Evolutionary conservation across 352 stramenopile species (phyloP).

Genomic region (Globisporangium recalcitrans): DNA sequence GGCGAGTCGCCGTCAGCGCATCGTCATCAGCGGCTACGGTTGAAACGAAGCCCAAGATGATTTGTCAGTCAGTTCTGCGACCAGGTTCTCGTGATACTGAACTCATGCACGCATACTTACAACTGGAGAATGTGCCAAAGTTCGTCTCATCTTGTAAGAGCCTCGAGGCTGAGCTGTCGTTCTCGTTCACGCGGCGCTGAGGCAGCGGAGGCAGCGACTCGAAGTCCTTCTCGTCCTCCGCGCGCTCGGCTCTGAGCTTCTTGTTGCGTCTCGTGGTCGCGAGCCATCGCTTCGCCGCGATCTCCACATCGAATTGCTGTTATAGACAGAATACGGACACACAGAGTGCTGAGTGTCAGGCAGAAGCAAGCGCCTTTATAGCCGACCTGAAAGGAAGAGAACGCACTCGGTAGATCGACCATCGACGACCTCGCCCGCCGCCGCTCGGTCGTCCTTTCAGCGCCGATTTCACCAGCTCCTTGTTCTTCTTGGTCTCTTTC

Average conservation of each 20-base stretch:
- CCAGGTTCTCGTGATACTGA: too few species aligned
- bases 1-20: slow-evolving; percentile 27
- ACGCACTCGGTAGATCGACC: slow-evolving; percentile 66
- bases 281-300: slow-evolving; percentile 58
- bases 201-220: slow-evolving; percentile 41
- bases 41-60: not conserved
- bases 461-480: slow-evolving; percentile 41
- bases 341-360: not conserved
- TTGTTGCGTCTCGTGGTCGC: slow-evolving; percentile 54
- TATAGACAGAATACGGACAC: not conserved
- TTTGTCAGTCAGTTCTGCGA: not conserved
- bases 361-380: too few species aligned
- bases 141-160: slow-evolving; percentile 19
- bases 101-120: not conserved
- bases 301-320: slow-evolving; percentile 65
- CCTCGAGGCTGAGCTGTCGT: not conserved
- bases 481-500: slow-evolving; percentile 48
- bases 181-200: not conserved
- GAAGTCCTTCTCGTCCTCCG: slow-evolving; percentile 65
- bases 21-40: slow-evolving; percentile 31
- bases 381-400: not conserved
- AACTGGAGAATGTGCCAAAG: slow-evolving; percentile 40
- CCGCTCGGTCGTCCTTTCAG: slow-evolving; percentile 42
- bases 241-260: slow-evolving; percentile 32
- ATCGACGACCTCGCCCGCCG: slow-evolving; percentile 40